phyloP scores from a whole-genome alignment of 148 eudicot genomes.

The Diospyros kaki region DNA sequence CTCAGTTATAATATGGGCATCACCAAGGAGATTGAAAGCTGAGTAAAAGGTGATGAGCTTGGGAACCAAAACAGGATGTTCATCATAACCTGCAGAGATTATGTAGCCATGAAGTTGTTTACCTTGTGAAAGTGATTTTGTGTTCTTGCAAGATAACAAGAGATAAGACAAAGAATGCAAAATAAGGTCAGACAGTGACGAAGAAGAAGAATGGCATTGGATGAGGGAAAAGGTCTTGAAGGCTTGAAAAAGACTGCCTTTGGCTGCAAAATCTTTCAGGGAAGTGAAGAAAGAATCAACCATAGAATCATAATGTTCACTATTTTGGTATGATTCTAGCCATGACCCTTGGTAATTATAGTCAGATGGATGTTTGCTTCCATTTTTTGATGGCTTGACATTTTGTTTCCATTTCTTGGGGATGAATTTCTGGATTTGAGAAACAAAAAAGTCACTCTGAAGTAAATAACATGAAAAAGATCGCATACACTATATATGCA shows the following conservation, averaged over 20 bases:
- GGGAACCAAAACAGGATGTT: slow-evolving; percentile 44
- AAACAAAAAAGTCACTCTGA: slow-evolving; percentile 26
- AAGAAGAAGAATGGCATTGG: slow-evolving; percentile 28
- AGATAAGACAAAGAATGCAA: slow-evolving; percentile 52
- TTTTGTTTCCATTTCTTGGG: slow-evolving; percentile 51
- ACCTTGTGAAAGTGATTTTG: slow-evolving; percentile 48
- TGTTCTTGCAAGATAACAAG: slow-evolving; percentile 45
- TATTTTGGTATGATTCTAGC: slow-evolving; percentile 12
- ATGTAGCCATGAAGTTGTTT: slow-evolving; percentile 59
- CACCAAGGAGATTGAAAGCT: slow-evolving; percentile 36
- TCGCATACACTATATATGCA: slow-evolving; percentile 15
- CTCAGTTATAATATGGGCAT: slow-evolving; percentile 50
- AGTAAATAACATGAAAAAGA: slow-evolving; percentile 29
- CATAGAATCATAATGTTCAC: slow-evolving; percentile 35
- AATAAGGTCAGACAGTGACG: slow-evolving; percentile 24
- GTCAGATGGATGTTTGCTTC: slow-evolving; percentile 13
- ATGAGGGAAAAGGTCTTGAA: slow-evolving; percentile 42
- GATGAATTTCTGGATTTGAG: slow-evolving; percentile 36
- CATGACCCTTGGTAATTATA: slow-evolving; percentile 7
- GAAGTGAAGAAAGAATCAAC: slow-evolving; percentile 43
- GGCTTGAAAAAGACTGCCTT: slow-evolving; percentile 57
- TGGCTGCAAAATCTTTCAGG: slow-evolving; percentile 41
- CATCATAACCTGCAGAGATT: slow-evolving; percentile 47
- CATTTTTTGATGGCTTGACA: slow-evolving; percentile 13
- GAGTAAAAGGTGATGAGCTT: slow-evolving; percentile 60